Conservation (phyloP, 352 stramenopile species). For the Phytopythium boreale region DNA sequence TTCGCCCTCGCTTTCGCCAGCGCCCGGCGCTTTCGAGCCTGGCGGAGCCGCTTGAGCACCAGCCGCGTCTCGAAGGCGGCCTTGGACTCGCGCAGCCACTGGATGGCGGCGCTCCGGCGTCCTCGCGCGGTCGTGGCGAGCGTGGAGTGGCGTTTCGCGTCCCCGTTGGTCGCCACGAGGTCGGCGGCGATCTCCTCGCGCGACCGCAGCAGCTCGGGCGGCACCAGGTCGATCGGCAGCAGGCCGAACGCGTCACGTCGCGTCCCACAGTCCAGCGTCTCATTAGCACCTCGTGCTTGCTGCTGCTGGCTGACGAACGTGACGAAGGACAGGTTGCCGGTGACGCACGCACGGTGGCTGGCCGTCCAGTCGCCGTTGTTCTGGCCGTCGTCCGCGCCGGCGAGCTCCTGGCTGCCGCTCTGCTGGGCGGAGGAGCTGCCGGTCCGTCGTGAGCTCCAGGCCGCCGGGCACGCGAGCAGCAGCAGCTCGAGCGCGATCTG, state of each 20-base stretch:
- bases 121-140: conserved; percentile 16
- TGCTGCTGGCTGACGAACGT: conserved; percentile 40
- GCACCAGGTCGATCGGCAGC: conserved; percentile 53
- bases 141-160: not conserved
- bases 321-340: conserved; percentile 56
- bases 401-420: conserved; percentile 1
- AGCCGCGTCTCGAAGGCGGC: conserved; percentile 19
- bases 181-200: conserved; percentile 20
- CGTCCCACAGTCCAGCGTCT: conserved; percentile 21
- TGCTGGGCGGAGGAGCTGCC: conserved; percentile 6
- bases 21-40: not conserved
- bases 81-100: conserved; percentile 35
- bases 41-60: conserved; percentile 6
- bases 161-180: conserved; percentile 1
- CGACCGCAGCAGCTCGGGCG: conserved; percentile 38
- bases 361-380: conserved; percentile 47
- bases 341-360: conserved; percentile 54
- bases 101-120: conserved; percentile 28
- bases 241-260: conserved; percentile 49
- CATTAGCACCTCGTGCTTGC: not conserved
- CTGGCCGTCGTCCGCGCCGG: conserved; percentile 8
- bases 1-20: not conserved
- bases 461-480: conserved; percentile 27
- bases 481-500: conserved; percentile 63
- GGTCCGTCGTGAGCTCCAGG: conserved; percentile 23